Base-by-base conservation (phyloP, 768 basidiomycete genomes). In the Tulasnella calospora region DNA sequence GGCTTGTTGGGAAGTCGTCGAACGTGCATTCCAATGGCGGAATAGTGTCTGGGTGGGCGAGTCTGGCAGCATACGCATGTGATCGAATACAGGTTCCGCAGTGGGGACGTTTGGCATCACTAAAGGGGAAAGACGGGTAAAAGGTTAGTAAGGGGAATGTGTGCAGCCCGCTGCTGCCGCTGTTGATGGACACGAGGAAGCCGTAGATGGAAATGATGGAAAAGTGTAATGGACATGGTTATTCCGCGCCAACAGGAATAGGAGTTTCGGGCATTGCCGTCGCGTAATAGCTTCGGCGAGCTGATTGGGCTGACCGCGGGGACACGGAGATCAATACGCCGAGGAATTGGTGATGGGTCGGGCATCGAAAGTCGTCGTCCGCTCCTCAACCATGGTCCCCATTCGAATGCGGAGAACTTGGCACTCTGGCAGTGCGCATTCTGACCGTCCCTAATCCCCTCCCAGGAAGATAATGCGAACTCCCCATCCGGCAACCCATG, bases 71-170 rank as follows among this genome's bases (percentile, higher is more conserved):
- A 84, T 93, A 91, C 1, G 90, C 87, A 86, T 92, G 92, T 30
- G 92, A 93, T 41, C 92, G 89, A 78, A 90, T 86, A 82, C 92
- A 93, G 2, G 92, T 93, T 36, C 92, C 90, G 82, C 92, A 93
- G 61, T 67, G 61, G 6, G 92, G 92, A 57, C 90, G 85, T 82
- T 91, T 90, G 9, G 92, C 91, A 81, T 94, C 92, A 82, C 92
- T 93, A 79, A 30, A 27, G 51, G 51, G 40, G 38, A 33, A 38
- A 46, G 27, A 38, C 13, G 41, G 51, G 0, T 35, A 55, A 38
- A 57, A 38, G 35, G 38, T 47, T 73, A 73, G 46, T 73, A 23
- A 19, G 73, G 44, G 21, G 44, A 35, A 47, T 51, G 51, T 51
- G 38, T 44, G 44, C 12, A n/a, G 1, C 73, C 38, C 61, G 61